These are phyloP conservation scores for Ceratocystis cacaofunesta DNA, from an alignment of 2,329 filamentous ascomycete genomes.

Conservation along the genomic window DNA sequence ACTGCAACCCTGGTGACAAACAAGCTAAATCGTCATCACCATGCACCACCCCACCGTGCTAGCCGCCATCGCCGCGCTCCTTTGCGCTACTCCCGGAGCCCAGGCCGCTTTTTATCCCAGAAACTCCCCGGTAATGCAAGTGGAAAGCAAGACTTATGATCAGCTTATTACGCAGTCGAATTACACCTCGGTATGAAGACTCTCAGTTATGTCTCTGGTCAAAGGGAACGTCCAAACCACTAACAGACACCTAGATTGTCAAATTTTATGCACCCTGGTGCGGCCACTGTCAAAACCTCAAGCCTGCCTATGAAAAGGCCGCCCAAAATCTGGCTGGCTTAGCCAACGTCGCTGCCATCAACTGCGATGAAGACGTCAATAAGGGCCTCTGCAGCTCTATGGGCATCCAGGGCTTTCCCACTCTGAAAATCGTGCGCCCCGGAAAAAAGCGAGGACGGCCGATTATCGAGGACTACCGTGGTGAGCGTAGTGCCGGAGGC, in stretches of 20 bases:
- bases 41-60: constrained; percentile 8
- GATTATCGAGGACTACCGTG: constrained; percentile 79
- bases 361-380: constrained; percentile 89
- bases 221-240: background rate
- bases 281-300: constrained; percentile 89
- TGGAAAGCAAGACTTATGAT: constrained; percentile 67
- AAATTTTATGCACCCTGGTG: constrained; percentile 98
- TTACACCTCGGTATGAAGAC: constrained; percentile 60
- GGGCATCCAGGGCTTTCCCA: constrained; percentile 89
- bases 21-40: background rate
- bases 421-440: constrained; percentile 81
- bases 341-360: constrained; percentile 83
- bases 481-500: constrained; percentile 63
- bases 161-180: constrained; percentile 76
- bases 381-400: constrained; percentile 73
- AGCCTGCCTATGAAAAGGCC: constrained; percentile 88
- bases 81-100: constrained; percentile 1
- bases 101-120: constrained; percentile 64
- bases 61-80: background rate
- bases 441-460: constrained; percentile 64
- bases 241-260: constrained; percentile 33
- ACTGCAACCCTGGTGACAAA: background rate
- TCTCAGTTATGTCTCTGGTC: background rate
- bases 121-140: constrained; percentile 71
- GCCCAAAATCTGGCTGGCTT: constrained; percentile 80